Base-by-base conservation (phyloP, 108 stramenopile genomes). In the Chaetoceros muelleri region DNA sequence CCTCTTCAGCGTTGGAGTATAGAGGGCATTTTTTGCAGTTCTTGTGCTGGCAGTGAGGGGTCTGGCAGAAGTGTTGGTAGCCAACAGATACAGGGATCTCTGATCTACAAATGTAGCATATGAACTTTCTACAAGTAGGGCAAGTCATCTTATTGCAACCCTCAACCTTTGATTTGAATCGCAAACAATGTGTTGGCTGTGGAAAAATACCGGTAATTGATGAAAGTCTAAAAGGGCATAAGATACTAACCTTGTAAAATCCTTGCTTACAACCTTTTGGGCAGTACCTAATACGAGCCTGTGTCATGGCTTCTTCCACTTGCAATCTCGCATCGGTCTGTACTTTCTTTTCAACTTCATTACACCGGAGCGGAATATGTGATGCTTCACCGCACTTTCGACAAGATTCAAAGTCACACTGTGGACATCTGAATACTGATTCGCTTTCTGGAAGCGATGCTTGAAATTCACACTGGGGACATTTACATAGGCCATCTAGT, bases 61-160 rank as follows among this genome's bases (percentile, higher is more conserved):
- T 71, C 51, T 93, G 84, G 53, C 91, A 93, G 60, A 93, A 89
- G 58, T 93, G 91, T 10, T 70, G 24, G 58, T 93, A 93, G 0
- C 65, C 74, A 25, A 80, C 64, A 16, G 28, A 52, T 28, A 69
- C 64, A 8, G 61, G 57, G 8, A 92, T 73, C 29, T 68, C 62
- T 46, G 61, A 52, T 1, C 87, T 66, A 61, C 94, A 95, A 13
- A 93, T 52, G 64, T 95, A 93, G 57, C 94, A 95, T 26, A 75
- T 64, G 23, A 61, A 60, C 1, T 57, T 56, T 24, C 87, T 84
- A 57, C 94, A 95, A 28, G 34, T 51, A 52, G 74, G 61, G 60
- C 90, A 87, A 19, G 75, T 85, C 78, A 95, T 91, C 58, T 90
- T 88, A 70, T 87, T 89, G 68, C 93, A n/a, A n/a, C n/a, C n/a